These are phyloP conservation scores for Cercospora brassicicola DNA, from an alignment of 2,329 filamentous ascomycete species.

Conservation along the genomic window DNA sequence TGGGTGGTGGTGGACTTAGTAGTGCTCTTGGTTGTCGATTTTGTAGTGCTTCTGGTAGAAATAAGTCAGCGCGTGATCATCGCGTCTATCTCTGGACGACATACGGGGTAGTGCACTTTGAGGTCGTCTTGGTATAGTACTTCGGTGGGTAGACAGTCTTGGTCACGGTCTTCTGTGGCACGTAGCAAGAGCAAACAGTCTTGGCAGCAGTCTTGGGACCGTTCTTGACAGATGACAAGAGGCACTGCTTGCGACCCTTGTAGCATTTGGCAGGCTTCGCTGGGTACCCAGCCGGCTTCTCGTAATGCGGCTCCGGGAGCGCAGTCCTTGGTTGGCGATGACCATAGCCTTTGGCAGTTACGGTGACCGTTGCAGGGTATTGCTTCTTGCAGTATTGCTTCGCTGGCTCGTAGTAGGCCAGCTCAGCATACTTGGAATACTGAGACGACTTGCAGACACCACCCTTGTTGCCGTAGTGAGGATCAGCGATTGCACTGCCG, in stretches of 20 bases:
- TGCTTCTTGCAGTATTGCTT: constrained; percentile 4
- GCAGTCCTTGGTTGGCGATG: background rate
- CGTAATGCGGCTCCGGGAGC: background rate
- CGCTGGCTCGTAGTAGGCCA: constrained; percentile 1
- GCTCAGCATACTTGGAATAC: background rate
- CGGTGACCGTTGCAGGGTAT: background rate
- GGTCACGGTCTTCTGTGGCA: background rate
- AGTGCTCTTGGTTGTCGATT: background rate
- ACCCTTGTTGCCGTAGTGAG: background rate
- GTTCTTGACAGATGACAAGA: background rate
- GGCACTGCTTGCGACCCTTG: background rate
- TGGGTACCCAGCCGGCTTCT: background rate
- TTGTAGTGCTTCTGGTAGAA: background rate
- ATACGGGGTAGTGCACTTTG: background rate
- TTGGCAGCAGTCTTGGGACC: background rate
- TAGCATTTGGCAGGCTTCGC: background rate
- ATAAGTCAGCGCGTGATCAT: background rate
- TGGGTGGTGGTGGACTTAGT: background rate
- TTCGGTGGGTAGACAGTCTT: background rate
- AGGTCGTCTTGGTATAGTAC: background rate
- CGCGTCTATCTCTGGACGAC: background rate
- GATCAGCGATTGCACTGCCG: background rate
- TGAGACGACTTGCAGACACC: constrained; percentile 2
- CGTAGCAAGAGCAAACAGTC: background rate
- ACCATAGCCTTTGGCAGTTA: background rate